Evolutionary conservation across 495 filamentous ascomycete species (phyloP), one percentile per base, ranked within the genome.

Genomic region (Tuber brumale): DNA sequence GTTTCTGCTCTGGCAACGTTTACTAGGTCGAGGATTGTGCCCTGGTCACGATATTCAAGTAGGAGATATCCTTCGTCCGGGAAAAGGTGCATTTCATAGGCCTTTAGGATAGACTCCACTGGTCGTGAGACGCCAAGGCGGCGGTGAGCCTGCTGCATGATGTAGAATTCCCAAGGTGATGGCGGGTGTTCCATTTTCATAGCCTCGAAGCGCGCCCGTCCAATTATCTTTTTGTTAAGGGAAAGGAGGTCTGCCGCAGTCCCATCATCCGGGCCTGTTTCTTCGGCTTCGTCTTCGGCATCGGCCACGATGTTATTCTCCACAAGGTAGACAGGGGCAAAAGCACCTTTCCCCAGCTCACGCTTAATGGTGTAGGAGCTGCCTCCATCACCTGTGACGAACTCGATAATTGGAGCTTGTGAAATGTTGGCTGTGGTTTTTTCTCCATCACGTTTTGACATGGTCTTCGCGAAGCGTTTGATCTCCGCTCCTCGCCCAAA

Each of bases 101-200:
- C 93, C 18, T 89, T 88, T 1, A 97, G 88, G 71, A 99, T 86
- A 61, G 92, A 94, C 0, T 92, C 90, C 0, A 88, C 86, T 0
- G 91, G 90, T 4, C 94, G 91, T 21, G 88, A 87, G 18, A 89
- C 86, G 0, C 88, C 89, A 0, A 98, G 86, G 9, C 95, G 92
- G 1, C 89, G 86, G 72, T 94, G 90, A 3, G 93, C 89, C 41
- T 92, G 89, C 1, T 92, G 91, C 86, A 97, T 95, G 85, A 99
- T 96, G 84, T 97, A 92, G 83, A 97, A 99, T 82, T 99, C 95
- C 95, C 96, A 99, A 1, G 92, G 85, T 21, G 89, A 91, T 0
- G 94, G 93, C 6, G 94, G 94, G 45, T 85, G 80, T 83, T 99
- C 95, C 88, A 97, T 92, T 84, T 99, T 99, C 77, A 99, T 86